Conservation (phyloP, 257 asterid species). For the Rauvolfia tetraphylla region DNA sequence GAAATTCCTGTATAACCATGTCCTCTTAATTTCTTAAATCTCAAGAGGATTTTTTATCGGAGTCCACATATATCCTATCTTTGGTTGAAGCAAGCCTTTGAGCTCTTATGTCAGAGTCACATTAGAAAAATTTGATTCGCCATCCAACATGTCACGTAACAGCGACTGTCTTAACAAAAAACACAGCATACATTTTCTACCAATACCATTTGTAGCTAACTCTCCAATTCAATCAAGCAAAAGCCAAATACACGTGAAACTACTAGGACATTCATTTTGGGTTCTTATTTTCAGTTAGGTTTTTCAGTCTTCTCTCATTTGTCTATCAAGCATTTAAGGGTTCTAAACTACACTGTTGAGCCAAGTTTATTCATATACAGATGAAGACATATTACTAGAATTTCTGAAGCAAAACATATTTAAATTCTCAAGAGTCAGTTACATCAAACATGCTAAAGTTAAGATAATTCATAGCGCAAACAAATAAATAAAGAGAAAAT, state of each 20-base stretch:
- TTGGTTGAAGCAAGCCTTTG: neutral
- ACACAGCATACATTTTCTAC: neutral
- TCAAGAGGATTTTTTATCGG: neutral
- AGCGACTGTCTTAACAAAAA: neutral
- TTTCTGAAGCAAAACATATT: neutral
- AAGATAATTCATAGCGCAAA: neutral
- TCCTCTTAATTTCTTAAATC: neutral
- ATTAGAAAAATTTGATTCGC: neutral
- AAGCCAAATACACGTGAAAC: neutral
- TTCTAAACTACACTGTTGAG: neutral
- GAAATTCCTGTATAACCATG: neutral
- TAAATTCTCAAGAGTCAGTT: neutral
- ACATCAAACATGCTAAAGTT: neutral
- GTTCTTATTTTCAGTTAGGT: neutral
- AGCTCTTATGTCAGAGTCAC: neutral
- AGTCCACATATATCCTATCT: neutral
- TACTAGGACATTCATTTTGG: neutral
- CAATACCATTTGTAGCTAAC: neutral
- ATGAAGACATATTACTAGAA: neutral
- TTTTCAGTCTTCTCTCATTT: neutral
- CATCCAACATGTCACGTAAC: neutral
- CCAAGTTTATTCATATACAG: neutral
- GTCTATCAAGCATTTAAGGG: neutral
- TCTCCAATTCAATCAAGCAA: neutral
- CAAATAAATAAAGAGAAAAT: neutral